These are phyloP conservation scores for Plasmodium gonderi DNA, from an alignment of 169 alveolate species.

Conservation along the genomic window DNA sequence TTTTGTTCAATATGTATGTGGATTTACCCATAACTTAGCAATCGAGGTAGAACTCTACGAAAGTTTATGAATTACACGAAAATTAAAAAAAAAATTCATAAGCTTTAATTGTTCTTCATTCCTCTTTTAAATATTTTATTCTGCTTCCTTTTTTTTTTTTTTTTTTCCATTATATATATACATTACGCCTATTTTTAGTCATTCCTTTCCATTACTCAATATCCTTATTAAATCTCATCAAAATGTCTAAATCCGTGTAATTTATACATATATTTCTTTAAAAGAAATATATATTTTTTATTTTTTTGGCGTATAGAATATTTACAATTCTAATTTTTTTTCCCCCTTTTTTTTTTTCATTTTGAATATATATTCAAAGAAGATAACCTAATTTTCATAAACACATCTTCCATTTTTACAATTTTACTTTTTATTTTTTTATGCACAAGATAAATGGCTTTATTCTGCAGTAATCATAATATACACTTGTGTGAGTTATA, in stretches of 20 bases:
- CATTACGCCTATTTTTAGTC: not conserved
- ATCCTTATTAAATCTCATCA: not conserved
- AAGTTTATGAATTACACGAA: constrained; percentile 5
- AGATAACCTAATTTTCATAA: not conserved
- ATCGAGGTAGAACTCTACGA: not conserved
- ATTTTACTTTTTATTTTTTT: not conserved
- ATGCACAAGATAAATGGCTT: not conserved
- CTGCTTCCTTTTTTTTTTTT: not conserved
- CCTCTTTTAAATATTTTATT: not conserved
- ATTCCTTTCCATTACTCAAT: not conserved
- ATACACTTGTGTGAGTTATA: not conserved
- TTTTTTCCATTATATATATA: not conserved
- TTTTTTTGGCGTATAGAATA: not conserved
- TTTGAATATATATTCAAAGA: not conserved
- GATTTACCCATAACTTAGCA: not conserved
- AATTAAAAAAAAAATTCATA: constrained; percentile 23
- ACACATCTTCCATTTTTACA: not conserved
- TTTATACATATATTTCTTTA: constrained; percentile 14
- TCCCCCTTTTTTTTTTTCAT: not conserved
- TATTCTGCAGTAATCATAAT: constrained; percentile 5
- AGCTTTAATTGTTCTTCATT: constrained; percentile 21
- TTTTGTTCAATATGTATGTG: not conserved
- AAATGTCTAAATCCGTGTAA: constrained; percentile 13
- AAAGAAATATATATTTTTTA: constrained; percentile 19
- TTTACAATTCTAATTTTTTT: constrained; percentile 4